These are phyloP conservation scores for Penicillium sp. DNA, from an alignment of 2,329 filamentous ascomycete species.

Conservation along the genomic window DNA sequence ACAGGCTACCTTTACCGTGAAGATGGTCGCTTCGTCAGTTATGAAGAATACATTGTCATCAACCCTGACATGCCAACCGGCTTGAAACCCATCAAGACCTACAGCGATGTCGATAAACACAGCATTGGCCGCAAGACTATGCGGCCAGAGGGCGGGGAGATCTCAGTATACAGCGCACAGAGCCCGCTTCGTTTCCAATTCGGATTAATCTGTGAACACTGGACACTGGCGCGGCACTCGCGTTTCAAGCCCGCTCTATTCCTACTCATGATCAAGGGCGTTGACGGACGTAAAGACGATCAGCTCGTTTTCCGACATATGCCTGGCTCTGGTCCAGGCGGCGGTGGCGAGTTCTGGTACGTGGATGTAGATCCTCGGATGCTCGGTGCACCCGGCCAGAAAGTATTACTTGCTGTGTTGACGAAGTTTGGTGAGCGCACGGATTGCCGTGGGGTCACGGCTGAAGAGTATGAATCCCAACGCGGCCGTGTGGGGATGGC, in stretches of 20 bases:
- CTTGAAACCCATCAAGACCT: slow-evolving; percentile 47
- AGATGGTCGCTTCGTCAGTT: slow-evolving; percentile 67
- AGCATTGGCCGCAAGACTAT: slow-evolving; percentile 60
- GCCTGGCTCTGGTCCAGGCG: slow-evolving; percentile 43
- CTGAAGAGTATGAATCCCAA: slow-evolving; percentile 49
- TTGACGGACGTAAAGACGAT: slow-evolving; percentile 67
- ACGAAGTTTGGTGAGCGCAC: slow-evolving; percentile 51
- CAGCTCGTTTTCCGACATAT: slow-evolving; percentile 64
- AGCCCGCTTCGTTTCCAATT: slow-evolving; percentile 75
- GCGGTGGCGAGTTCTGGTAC: slow-evolving; percentile 81
- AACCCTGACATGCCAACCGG: slow-evolving; percentile 50
- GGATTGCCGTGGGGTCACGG: slow-evolving; percentile 55
- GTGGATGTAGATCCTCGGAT: slow-evolving; percentile 67
- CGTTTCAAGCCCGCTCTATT: slow-evolving; percentile 65
- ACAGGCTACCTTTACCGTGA: slow-evolving; percentile 68
- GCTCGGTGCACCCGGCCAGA: slow-evolving; percentile 69
- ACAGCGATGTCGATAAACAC: slow-evolving; percentile 48
- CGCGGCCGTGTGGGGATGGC: slow-evolving; percentile 50
- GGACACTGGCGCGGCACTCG: slow-evolving; percentile 66
- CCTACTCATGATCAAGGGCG: slow-evolving; percentile 65
- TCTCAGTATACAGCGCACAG: slow-evolving; percentile 58
- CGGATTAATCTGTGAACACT: slow-evolving; percentile 76
- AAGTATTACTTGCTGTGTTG: slow-evolving; percentile 64
- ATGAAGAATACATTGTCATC: slow-evolving; percentile 80
- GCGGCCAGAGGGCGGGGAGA: slow-evolving; percentile 59